These are phyloP conservation scores for Aspergillus piperis DNA, from an alignment of 2,329 filamentous ascomycete species.

Conservation along the genomic window DNA sequence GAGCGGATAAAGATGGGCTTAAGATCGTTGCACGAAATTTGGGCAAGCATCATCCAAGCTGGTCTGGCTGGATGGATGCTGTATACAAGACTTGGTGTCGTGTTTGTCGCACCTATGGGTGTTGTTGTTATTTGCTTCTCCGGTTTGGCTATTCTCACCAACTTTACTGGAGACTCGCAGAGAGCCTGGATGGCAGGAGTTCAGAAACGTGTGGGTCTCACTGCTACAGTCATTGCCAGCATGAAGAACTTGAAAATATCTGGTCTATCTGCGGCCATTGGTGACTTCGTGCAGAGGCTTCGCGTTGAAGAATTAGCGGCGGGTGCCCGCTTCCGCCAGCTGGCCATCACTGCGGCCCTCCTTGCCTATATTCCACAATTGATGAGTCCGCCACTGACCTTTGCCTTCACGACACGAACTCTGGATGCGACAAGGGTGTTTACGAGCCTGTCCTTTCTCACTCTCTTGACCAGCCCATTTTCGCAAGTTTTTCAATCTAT, in stretches of 20 bases:
- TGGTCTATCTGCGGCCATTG: slow-evolving; percentile 35
- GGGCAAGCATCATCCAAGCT: slow-evolving; percentile 11
- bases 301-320: slow-evolving; percentile 37
- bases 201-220: slow-evolving; percentile 31
- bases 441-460: slow-evolving; percentile 28
- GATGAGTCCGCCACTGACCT: neutral
- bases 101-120: slow-evolving; percentile 10
- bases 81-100: slow-evolving; percentile 7
- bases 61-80: slow-evolving; percentile 13
- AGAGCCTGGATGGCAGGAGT: slow-evolving; percentile 23
- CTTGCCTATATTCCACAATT: slow-evolving; percentile 18
- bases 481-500: slow-evolving; percentile 22
- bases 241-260: slow-evolving; percentile 47
- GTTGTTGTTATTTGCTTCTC: slow-evolving; percentile 20
- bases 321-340: slow-evolving; percentile 31
- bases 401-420: neutral
- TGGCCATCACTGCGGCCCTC: slow-evolving; percentile 18
- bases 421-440: slow-evolving; percentile 23
- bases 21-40: slow-evolving; percentile 9
- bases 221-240: slow-evolving; percentile 34
- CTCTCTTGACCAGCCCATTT: slow-evolving; percentile 18
- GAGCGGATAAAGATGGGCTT: slow-evolving; percentile 15
- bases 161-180: slow-evolving; percentile 25
- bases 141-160: slow-evolving; percentile 23
- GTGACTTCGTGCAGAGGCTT: slow-evolving; percentile 34